Base-by-base conservation (phyloP, 2,329 filamentous ascomycete genomes). In the Fusarium coffeatum region DNA sequence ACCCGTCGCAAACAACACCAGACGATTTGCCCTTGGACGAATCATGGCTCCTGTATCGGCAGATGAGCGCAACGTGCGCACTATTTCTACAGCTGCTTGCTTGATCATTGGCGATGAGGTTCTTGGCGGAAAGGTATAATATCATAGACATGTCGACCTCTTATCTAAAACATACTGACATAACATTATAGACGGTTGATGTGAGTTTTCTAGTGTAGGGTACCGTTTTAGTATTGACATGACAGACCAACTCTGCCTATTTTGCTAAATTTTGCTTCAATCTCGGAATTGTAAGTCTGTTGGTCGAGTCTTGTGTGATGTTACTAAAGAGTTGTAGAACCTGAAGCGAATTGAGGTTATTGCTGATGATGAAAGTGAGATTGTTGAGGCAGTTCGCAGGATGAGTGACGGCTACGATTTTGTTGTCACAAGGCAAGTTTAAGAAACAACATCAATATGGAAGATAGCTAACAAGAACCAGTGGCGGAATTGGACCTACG, bases 21-120 rank as follows among this genome's bases (percentile, higher is more conserved):
- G 69, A 57, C 74, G 68, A 58, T 69, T 72, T 53, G 50, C 66
- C n/a, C 53, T 75, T 34, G 66, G 58, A 59, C 80, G 69, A 76
- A 87, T 86, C 82, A 82, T 77, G 42, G 61, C 69, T 59, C 53
- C 67, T 59, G 56, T 80, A 66, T 81, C 82, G 74, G 78, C 84
- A 63, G 83, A 85, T 63, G 84, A 88, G 76, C 85, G 87, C 69
- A 86, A 86, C 75, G 83, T 86, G 74, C 85, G 90, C 76, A 89
- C 87, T 64, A 97, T 98, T 73, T 90, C 93, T 77, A 98, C 94
- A 48, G 96, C 95, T 13, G 95, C 92, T 59, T 97, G 93, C 80
- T 82, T 98, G 69, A 94, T 99, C 64, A 98, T 99, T 75, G 95
- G 95, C n/a, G 95, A 98, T 81, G 95, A 98, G 80, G 94, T 98